Evolutionary conservation across 2,329 filamentous ascomycete species (phyloP).

Genomic region (Trichoderma hamatum): DNA sequence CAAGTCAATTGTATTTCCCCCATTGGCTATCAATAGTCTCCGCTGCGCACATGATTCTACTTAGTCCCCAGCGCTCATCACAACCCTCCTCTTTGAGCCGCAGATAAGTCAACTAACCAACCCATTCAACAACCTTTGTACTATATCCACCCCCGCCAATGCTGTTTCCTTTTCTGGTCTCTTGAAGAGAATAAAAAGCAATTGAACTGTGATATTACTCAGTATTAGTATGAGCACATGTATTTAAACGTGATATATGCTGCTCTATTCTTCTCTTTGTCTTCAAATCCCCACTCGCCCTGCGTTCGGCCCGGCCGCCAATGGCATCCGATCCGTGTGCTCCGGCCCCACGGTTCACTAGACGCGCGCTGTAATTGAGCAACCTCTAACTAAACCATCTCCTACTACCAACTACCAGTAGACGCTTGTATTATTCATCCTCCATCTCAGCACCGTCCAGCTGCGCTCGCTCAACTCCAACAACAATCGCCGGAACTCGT

Average conservation of each 20-base stretch:
- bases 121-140: neutral
- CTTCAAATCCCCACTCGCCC: neutral
- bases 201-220: neutral
- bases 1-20: neutral
- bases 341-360: slow-evolving; percentile 27
- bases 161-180: neutral
- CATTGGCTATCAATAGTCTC: neutral
- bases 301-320: slow-evolving; percentile 19
- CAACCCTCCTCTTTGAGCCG: neutral
- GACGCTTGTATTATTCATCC: neutral
- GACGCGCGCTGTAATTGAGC: neutral
- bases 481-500: no score
- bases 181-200: neutral
- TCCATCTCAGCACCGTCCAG: neutral
- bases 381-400: neutral
- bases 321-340: slow-evolving; percentile 23
- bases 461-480: neutral
- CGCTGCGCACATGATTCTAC: neutral
- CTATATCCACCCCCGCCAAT: neutral
- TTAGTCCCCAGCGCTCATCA: neutral
- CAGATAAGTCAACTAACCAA: neutral
- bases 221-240: neutral
- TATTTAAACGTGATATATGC: neutral
- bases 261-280: neutral
- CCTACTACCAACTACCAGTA: neutral